A percentile compares a stretch with the other conserved stretches of the same genome.
Conservation (phyloP, 2,329 filamentous ascomycete genomes). For the Fusarium staphyleae region DNA sequence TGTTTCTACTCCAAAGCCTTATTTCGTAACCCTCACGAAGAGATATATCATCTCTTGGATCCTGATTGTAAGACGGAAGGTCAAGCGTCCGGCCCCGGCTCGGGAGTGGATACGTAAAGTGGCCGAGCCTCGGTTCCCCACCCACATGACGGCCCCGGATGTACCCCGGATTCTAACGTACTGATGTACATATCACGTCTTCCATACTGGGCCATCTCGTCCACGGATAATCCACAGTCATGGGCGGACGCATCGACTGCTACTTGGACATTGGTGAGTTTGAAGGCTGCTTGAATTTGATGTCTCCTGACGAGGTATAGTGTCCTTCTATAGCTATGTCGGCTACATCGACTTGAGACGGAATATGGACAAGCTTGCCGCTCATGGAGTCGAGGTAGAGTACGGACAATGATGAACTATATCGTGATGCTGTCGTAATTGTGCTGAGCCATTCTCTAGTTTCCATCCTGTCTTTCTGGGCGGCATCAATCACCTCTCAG, state of each 20-base stretch:
- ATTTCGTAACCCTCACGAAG: too few species aligned
- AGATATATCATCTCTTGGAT: neutral
- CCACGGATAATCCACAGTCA: constrained; percentile 37
- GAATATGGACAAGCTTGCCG: constrained; percentile 61
- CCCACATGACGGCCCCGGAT: constrained; percentile 18
- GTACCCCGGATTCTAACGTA: constrained; percentile 2
- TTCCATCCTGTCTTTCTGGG: constrained; percentile 77
- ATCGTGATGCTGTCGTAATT: neutral
- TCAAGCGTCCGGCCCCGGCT: neutral
- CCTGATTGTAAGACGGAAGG: neutral
- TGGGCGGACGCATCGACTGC: constrained; percentile 69
- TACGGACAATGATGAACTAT: constrained; percentile 48
- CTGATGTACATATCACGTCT: neutral
- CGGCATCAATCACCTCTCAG: constrained; percentile 67
- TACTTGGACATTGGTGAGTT: constrained; percentile 71
- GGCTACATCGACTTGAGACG: constrained; percentile 64
- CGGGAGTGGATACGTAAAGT: constrained; percentile 13
- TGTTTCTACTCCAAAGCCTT: too few species aligned
- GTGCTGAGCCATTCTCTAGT: constrained; percentile 48
- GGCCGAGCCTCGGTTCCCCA: constrained; percentile 34
- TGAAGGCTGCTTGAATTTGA: neutral
- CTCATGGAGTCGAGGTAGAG: constrained; percentile 71
- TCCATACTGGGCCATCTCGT: neutral
- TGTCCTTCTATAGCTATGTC: constrained; percentile 69
- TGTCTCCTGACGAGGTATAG: constrained; percentile 41